A percentile compares a stretch with the other conserved stretches of the same genome.
Conservation (phyloP, 2,329 filamentous ascomycete species). For the Clonostachys sp. region DNA sequence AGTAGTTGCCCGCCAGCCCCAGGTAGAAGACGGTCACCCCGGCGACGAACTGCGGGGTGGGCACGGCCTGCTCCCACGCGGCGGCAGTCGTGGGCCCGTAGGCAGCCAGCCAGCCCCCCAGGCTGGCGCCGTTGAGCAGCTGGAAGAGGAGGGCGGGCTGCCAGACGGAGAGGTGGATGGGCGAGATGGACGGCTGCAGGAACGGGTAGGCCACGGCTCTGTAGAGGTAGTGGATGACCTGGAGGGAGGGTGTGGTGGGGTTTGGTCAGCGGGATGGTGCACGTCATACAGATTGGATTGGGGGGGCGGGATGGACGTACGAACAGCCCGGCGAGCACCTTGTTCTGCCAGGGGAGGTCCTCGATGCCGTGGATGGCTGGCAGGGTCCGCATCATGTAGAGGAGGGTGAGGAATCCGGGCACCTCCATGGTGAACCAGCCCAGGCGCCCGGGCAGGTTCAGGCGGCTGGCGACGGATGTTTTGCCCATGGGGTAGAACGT, state of each 20-base stretch:
- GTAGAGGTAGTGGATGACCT: constrained; percentile 79
- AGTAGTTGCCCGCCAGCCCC: constrained; percentile 77
- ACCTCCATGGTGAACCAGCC: constrained; percentile 89
- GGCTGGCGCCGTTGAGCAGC: constrained; percentile 68
- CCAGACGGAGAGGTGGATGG: constrained; percentile 71
- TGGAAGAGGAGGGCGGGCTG: constrained; percentile 67
- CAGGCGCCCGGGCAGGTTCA: constrained; percentile 86
- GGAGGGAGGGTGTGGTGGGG: constrained; percentile 25
- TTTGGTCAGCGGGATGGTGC: constrained; percentile 5
- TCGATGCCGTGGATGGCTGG: constrained; percentile 52
- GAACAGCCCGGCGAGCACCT: constrained; percentile 67
- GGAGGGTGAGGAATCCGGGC: constrained; percentile 68
- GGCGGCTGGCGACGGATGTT: constrained; percentile 66
- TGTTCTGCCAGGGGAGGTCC: constrained; percentile 71
- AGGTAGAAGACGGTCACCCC: constrained; percentile 74
- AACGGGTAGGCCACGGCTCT: constrained; percentile 80
- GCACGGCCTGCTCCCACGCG: constrained; percentile 34
- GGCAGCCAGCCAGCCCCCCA: constrained; percentile 78
- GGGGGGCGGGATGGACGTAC: constrained; percentile 20
- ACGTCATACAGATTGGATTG: constrained; percentile 8
- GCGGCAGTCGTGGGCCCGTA: constrained; percentile 64
- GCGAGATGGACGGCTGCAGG: constrained; percentile 87
- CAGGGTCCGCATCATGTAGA: constrained; percentile 74
- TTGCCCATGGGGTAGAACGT: constrained; percentile 90
- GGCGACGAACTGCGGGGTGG: constrained; percentile 41